These are phyloP conservation scores for Metschnikowia picachoensis DNA, from an alignment of 805 yeast genomes.

Conservation along the genomic window DNA sequence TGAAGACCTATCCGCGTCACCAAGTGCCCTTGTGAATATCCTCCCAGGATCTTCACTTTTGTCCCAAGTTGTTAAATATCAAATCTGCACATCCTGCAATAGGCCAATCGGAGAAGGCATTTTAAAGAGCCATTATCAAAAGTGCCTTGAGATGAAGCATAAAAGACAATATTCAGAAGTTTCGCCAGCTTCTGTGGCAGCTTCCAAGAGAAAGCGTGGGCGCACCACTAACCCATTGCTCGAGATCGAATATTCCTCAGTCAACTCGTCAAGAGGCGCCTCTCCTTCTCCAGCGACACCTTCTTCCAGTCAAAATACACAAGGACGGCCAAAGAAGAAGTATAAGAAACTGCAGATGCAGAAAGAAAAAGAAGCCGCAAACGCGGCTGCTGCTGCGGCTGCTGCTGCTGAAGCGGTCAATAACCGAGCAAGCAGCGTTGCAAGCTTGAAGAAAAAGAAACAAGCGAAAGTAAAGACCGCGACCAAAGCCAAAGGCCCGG, in stretches of 20 bases:
- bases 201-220: conserved; percentile 26
- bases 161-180: conserved; percentile 22
- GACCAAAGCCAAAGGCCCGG: conserved; percentile 71
- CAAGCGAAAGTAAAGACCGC: conserved; percentile 35
- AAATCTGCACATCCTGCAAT: conserved; percentile 36
- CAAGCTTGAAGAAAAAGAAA: conserved; percentile 29
- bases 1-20: conserved; percentile 16
- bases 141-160: conserved; percentile 39
- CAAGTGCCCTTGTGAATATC: conserved; percentile 22
- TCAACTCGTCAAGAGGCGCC: conserved; percentile 36
- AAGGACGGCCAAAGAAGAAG: conserved; percentile 37
- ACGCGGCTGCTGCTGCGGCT: conserved; percentile 44
- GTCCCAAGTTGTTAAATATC: conserved; percentile 33
- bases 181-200: conserved; percentile 8
- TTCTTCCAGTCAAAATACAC: conserved; percentile 14
- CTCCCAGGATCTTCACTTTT: conserved; percentile 27
- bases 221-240: conserved; percentile 24
- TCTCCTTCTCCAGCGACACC: conserved; percentile 36
- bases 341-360: conserved; percentile 42
- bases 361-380: conserved; percentile 44
- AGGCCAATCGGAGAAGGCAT: conserved; percentile 40
- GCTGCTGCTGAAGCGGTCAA: conserved; percentile 30
- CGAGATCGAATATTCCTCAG: conserved; percentile 36
- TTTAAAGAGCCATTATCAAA: conserved; percentile 28
- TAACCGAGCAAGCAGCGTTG: conserved; percentile 13